Evolutionary conservation across 2,329 filamentous ascomycete genomes (phyloP), one percentile per base, ranked within the genome.

Genomic region (Coleophoma eucalyptorum): DNA sequence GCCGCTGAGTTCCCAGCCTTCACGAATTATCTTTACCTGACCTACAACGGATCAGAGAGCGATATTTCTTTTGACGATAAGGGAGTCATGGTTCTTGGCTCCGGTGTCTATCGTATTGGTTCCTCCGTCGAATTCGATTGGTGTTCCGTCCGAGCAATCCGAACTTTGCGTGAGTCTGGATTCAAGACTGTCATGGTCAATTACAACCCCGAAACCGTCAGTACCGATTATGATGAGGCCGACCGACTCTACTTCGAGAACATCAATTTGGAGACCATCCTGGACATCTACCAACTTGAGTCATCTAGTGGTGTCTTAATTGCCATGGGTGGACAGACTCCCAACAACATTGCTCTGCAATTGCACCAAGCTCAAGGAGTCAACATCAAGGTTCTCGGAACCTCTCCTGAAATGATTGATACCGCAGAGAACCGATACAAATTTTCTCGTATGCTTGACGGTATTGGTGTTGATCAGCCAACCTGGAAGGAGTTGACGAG

Each of bases 51-150:
- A 13, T 85, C 84, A 0, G 88, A 93, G 69, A 86, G 89, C 59
- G 94, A 99, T 62, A 76, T 97, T 50, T 67, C 68, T 13, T 97
- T 97, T 64, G 79, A 90, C 10, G 94, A 99, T 65, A 84, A 93
- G 55, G 94, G 94, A 64, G 82, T 97, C 54, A 97, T 97, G 91
- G 93, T 99, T 8, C 78, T 97, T 31, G 93, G 93, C 13, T 97
- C 92, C 32, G 93, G 93, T 70, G 92, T 97, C 10, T 97, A 97
- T 77, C 84, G 94, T 54, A 99, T 99, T 58, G 94, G 94, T 58
- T 97, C 92, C 0, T 97, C 93, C 0, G 94, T 99, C 52, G 94
- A 99, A 67, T 99, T 99, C 69, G 94, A 99, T 71, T 99, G 94
- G 94, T 97, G 94, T 69, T 96, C 94, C 4, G 94, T 99, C 26